Percentiles rank a stretch among this genome's conserved stretches.
phyloP scores from a whole-genome alignment of 2,329 filamentous ascomycete species.

The Colletotrichum tamarilloi region DNA sequence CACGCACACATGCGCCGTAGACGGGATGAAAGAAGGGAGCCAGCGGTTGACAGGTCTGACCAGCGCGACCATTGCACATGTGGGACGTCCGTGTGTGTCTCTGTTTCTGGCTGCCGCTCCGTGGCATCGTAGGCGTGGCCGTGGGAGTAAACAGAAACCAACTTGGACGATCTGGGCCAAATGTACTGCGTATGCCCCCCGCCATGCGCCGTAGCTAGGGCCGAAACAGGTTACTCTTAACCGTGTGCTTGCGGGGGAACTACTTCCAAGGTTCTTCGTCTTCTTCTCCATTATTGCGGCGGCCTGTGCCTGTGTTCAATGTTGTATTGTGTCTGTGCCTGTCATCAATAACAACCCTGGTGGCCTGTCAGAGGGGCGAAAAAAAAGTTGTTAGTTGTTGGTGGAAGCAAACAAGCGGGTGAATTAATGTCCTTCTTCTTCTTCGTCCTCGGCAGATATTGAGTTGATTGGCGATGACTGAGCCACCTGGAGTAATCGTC shows the following conservation, averaged over 20 bases:
- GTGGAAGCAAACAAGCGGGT: slow-evolving; percentile 12
- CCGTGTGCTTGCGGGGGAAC: slow-evolving; percentile 28
- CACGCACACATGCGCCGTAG: slow-evolving; percentile 6
- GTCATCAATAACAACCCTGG: not conserved
- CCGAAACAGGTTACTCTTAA: slow-evolving; percentile 16
- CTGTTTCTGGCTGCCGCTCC: not conserved
- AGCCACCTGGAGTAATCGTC: not conserved
- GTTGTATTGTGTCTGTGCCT: not conserved
- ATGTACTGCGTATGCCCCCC: not conserved
- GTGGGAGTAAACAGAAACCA: not conserved
- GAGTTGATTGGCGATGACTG: not conserved
- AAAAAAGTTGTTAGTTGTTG: not conserved
- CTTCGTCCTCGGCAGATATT: not conserved
- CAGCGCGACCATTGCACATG: slow-evolving; percentile 7
- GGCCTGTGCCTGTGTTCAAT: not conserved
- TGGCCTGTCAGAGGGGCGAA: not conserved
- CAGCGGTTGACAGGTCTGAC: slow-evolving; percentile 15
- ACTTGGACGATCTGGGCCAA: slow-evolving; percentile 1
- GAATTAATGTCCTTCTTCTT: not conserved
- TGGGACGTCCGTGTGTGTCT: slow-evolving; percentile 9
- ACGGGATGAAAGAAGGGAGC: slow-evolving; percentile 10
- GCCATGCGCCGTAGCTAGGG: slow-evolving; percentile 17
- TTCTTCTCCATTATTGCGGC: not conserved
- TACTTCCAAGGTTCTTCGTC: not conserved
- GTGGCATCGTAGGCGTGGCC: not conserved